Evolutionary conservation across 805 yeast genomes (phyloP).

Genomic region (Lipomyces oligophaga): DNA sequence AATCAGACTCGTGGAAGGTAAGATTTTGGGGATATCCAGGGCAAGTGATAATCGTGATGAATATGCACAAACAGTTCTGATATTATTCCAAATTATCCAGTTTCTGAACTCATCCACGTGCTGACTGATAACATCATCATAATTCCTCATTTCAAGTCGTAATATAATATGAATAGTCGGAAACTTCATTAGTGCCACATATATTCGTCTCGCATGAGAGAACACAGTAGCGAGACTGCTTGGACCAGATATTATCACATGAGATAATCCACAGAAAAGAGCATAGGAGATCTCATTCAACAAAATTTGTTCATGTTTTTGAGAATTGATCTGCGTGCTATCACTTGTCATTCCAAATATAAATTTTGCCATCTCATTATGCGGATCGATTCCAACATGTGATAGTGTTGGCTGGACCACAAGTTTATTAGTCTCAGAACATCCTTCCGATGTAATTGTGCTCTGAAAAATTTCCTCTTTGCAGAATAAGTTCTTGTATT

Average conservation of each 20-base stretch:
- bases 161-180: constrained; percentile 26
- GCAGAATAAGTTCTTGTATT: too few species aligned
- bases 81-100: constrained; percentile 74
- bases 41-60: constrained; percentile 61
- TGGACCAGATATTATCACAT: constrained; percentile 62
- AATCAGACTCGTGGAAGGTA: constrained; percentile 49
- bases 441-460: too few species aligned
- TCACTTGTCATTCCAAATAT: too few species aligned
- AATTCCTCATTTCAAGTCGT: constrained; percentile 34
- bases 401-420: too few species aligned
- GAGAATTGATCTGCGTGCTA: constrained; percentile 33
- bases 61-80: constrained; percentile 54
- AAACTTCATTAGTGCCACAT: constrained; percentile 34
- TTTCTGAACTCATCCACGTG: constrained; percentile 50
- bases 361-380: not conserved
- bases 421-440: too few species aligned
- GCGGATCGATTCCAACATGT: too few species aligned
- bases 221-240: constrained; percentile 51
- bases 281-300: constrained; percentile 58
- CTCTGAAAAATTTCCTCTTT: too few species aligned
- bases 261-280: constrained; percentile 52
- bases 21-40: constrained; percentile 63
- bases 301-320: constrained; percentile 56
- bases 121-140: constrained; percentile 25
- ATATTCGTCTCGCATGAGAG: constrained; percentile 46